Base-by-base conservation (phyloP, 1,284 basidiomycete genomes). In the Entoloma clypeatum region DNA sequence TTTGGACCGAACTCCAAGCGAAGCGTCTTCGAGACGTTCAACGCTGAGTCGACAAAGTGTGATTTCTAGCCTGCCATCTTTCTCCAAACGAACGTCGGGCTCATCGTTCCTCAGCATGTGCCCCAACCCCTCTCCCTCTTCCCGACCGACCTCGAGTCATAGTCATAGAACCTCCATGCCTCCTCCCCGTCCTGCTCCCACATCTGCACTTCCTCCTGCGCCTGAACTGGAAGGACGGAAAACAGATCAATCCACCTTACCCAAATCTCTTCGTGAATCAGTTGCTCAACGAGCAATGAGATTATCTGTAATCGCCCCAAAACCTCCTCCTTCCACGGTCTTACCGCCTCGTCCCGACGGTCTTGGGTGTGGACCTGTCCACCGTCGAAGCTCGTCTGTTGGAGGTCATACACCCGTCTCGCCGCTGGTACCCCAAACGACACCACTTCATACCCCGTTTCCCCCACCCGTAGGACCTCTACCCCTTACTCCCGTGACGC, bases 161-260 rank as follows among this genome's bases (percentile, higher is more conserved):
- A 69, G 82, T 9, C 70, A 81, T 57, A 69, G 83, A 31, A 55
- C 67, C 23, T 83, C 81, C 4, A 71, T 81, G 57, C 81, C 80
- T 2, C 81, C 84, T 3, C 75, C 74, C 36, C 75, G 80, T 8
- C 84, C 84, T 24, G 74, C 80, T 4, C 84, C 84, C 0, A 79
- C 69, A 13, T 72, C 71, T 40, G 81, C 84, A 6, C 74, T 81
- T 8, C 83, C 84, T 21, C 81, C 81, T 41, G 77, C 82, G 3
- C 82, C 81, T 2, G 57, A 55, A 10, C 53, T 60, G 45, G 62
- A 60, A 14, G 43, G 44, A n/a, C 30, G 54, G 18, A 44, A 54
- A 39, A 48, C 58, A 21, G 49, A 58, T 2, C 54, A 62, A 3
- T 47, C 55, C 31, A 41, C 60, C 16, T 49, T 61, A 21, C 45